Percentiles rank a stretch among this genome's conserved stretches.
phyloP scores from a whole-genome alignment of 2,329 filamentous ascomycete genomes.

The Sporothrix pallida region DNA sequence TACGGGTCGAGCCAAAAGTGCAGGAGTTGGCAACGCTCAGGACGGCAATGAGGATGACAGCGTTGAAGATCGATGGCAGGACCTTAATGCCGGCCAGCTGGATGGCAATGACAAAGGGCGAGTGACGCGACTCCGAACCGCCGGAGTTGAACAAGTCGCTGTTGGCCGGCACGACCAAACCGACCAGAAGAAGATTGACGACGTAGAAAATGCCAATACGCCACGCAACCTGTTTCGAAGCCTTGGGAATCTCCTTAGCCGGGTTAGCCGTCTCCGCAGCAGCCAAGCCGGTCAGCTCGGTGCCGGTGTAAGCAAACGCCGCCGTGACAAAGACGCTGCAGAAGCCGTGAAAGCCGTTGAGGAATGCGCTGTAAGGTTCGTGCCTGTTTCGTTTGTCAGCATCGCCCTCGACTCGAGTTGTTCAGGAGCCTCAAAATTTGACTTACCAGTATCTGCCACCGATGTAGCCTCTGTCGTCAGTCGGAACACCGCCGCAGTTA shows the following conservation, averaged over 20 bases:
- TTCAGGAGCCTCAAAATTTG: not conserved
- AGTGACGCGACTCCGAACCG: conserved; percentile 47
- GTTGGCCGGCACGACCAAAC: conserved; percentile 53
- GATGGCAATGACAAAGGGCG: conserved; percentile 59
- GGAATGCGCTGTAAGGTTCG: conserved; percentile 58
- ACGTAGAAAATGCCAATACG: conserved; percentile 60
- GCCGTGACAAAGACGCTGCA: conserved; percentile 58
- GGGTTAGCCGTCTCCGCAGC: conserved; percentile 59
- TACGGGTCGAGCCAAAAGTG: conserved; percentile 57
- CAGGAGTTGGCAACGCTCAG: conserved; percentile 59
- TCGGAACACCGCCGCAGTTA: conserved; percentile 58
- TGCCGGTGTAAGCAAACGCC: conserved; percentile 58
- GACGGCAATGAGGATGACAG: conserved; percentile 57
- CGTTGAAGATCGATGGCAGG: conserved; percentile 60
- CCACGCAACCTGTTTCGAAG: conserved; percentile 62
- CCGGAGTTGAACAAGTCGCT: conserved; percentile 47
- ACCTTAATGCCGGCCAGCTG: conserved; percentile 56
- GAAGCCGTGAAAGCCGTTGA: conserved; percentile 58
- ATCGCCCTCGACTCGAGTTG: not conserved
- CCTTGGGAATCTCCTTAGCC: conserved; percentile 54
- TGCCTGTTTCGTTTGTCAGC: conserved; percentile 39
- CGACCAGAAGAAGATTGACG: conserved; percentile 57
- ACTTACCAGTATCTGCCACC: conserved; percentile 64
- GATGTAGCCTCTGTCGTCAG: conserved; percentile 61
- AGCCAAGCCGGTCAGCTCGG: conserved; percentile 58